Base-by-base conservation (phyloP, 2,329 filamentous ascomycete genomes). In the Ophiocordyceps sinensis region DNA sequence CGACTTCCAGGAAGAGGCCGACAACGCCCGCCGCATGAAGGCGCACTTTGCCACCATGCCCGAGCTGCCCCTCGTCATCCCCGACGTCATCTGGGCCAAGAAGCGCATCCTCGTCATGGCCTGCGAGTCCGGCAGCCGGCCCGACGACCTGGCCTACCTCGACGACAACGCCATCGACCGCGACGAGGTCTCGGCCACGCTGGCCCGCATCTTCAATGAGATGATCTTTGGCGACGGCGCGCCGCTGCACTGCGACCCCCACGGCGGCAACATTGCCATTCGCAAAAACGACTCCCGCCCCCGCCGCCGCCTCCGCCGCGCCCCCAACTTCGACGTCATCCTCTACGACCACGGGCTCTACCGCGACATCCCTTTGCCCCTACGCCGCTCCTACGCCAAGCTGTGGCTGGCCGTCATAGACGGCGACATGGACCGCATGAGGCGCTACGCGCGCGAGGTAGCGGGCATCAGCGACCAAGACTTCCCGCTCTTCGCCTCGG, bases 301-400 rank as follows among this genome's bases (percentile, higher is more conserved):
- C 14, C 69, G 74, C 30, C 66, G 71, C 32, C 66, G 68, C 44
- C 8, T 63, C 4, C 56, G 61, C 12, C 52, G 66, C 36, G 61
- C 67, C 5, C 63, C 78, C 32, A 96, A 96, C 60, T 98, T 98
- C 55, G 91, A 98, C 57, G 75, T 98, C 41, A 82, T 98, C 42
- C 73, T 98, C 3, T 98, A 98, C 64, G 91, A 98, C 56, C 91
- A 98, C 59, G 93, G 91, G 3, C 71, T 98, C 3, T 98, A 98
- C 62, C 83, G 93, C 43, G 85, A 94, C 50, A 96, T 96, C 40
- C 85, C 88, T 0, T 67, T 78, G 43, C 64, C 76, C 2, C 64
- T 95, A 26, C 80, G 87, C 40, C 77, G 87, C 21, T 85, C 82
- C 15, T 98, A 98, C 53, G 91, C 91, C 40, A 94, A 95, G 61